Base-by-base conservation (phyloP, 139 green algal genomes). In the Chara braunii region DNA sequence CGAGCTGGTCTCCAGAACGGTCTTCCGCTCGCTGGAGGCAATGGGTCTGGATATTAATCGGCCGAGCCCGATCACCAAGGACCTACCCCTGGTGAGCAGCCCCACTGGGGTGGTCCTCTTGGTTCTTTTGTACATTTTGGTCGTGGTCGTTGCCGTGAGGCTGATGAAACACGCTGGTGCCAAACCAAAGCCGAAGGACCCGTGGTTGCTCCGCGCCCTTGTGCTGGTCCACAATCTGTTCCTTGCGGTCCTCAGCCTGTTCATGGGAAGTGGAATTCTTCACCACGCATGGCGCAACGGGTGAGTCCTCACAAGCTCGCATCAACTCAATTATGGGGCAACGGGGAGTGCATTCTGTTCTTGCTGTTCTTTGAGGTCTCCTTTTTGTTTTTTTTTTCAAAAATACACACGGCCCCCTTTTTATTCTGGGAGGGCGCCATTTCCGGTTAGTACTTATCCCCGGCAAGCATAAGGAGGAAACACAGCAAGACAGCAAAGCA, bases 21-120 rank as follows among this genome's bases (percentile, higher is more conserved):
- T 84, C 1, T 80, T 83, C 31, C 37, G 11, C 29, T 26, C 24
- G 1, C 32, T 83, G 18, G 64, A 70, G 9, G 26, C 26, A n/a
- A 24, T 81, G 28, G 78, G 78, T 3, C 57, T 69, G 34, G 34
- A 79, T 11, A 32, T 80, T 33, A 53, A 65, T 11, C 3, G 51
- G 23, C 31, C 73, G 29, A 70, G 51, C 34, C 51, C 54, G 3
- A 53, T 74, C 9, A 85, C 80, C 3, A 33, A 29, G 3, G 37
- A 79, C 12, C 37, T 80, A 29, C 81, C 81, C 5, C 72, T 86
- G 22, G 63, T 84, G 4, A 37, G 42, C 28, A 74, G 37, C 9
- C 81, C 81, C 22, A 83, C 80, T 8, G 60, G 69, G 2, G 29
- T 83, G 7, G 8, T 86, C 3, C 75, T 81, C 12, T 45, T 35